phyloP scores from a whole-genome alignment of 768 basidiomycete genomes.

The Hygrophoropsis aurantiaca region DNA sequence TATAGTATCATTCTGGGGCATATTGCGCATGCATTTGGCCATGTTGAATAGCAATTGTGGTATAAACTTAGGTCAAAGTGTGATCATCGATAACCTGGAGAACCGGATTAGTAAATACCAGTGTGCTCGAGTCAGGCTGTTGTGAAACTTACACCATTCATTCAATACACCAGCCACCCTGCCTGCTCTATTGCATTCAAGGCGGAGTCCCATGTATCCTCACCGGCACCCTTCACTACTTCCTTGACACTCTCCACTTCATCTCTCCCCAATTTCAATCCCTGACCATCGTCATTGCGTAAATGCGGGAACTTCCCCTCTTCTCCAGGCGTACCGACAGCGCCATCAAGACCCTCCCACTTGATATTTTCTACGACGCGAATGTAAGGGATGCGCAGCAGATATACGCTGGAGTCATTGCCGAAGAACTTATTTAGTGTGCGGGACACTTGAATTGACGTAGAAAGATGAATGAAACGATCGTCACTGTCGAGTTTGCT shows the following conservation, averaged over 20 bases:
- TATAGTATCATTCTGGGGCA: too few species aligned
- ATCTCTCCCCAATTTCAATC: constrained; percentile 34
- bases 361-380: constrained; percentile 36
- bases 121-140: too few species aligned
- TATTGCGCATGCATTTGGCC: too few species aligned
- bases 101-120: too few species aligned
- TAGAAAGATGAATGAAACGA: background rate
- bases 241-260: constrained; percentile 38
- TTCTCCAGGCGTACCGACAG: constrained; percentile 36
- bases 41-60: too few species aligned
- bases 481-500: background rate
- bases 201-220: constrained; percentile 28
- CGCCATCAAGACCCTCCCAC: constrained; percentile 44
- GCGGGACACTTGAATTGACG: constrained; percentile 34
- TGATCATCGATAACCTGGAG: too few species aligned
- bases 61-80: too few species aligned
- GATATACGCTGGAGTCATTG: constrained; percentile 33
- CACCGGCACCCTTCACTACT: constrained; percentile 14
- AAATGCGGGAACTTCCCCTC: constrained; percentile 47
- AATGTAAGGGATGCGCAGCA: constrained; percentile 38
- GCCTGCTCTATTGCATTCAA: constrained; percentile 13
- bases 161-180: constrained; percentile 29
- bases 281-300: constrained; percentile 30
- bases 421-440: constrained; percentile 44
- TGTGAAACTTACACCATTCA: too few species aligned